phyloP scores from a whole-genome alignment of 192 early-diverging fungal genomes.

The Entomortierella beljakovae region DNA sequence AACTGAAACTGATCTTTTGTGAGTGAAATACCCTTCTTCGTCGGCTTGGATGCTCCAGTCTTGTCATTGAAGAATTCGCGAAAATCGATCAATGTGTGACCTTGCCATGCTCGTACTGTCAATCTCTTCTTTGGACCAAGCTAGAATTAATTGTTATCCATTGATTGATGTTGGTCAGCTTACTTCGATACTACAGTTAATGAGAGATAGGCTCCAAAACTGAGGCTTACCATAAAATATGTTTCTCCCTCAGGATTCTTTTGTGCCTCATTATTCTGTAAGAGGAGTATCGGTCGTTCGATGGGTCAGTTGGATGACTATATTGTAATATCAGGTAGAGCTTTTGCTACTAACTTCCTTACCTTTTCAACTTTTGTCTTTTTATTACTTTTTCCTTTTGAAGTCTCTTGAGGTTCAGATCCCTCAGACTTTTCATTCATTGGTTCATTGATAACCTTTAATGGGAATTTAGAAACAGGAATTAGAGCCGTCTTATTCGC shows the following conservation, averaged over 20 bases:
- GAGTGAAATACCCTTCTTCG: conserved; percentile 50
- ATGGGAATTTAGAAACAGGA: too few species aligned
- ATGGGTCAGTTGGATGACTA: too few species aligned
- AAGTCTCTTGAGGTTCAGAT: too few species aligned
- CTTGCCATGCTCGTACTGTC: conserved; percentile 27
- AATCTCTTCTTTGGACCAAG: conserved; percentile 24
- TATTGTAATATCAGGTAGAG: too few species aligned
- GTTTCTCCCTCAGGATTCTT: conserved; percentile 2
- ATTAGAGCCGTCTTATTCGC: too few species aligned
- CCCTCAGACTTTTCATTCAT: too few species aligned
- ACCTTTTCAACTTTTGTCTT: neutral
- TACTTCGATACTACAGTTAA: neutral
- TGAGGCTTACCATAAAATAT: conserved; percentile 2
- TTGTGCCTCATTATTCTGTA: too few species aligned
- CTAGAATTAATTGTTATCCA: too few species aligned
- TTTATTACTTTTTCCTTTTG: neutral
- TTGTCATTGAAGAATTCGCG: conserved; percentile 43
- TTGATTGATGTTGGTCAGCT: too few species aligned
- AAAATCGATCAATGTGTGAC: conserved; percentile 27
- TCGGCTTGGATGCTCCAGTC: conserved; percentile 12
- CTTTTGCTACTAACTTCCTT: too few species aligned
- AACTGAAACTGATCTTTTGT: conserved; percentile 17
- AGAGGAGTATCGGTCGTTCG: too few species aligned
- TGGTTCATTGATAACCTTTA: too few species aligned
- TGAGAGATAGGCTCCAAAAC: neutral